Evolutionary conservation across 495 filamentous ascomycete species (phyloP), one percentile per base, ranked within the genome.

Genomic region (Aspergillus panamensis): DNA sequence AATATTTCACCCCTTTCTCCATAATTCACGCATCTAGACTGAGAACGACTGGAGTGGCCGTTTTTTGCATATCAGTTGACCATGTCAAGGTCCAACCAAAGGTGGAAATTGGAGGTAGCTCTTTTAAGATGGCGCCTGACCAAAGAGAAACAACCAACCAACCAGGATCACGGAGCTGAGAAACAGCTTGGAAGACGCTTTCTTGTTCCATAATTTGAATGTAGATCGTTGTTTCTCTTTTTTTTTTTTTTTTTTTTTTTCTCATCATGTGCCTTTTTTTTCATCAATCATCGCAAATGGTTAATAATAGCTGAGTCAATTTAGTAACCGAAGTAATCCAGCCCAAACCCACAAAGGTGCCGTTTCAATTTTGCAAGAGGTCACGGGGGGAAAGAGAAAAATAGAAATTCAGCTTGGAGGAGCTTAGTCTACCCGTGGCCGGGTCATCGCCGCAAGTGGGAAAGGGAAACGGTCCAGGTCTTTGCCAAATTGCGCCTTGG

Each of bases 181-280:
- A 48, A 25, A 25, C 25, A 25, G 7, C 16, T 45, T n/a, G 16
- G 42, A 21, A 45, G 19, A 19, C 17, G 9, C 19, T 2, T 45
- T 20, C 42, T 1, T 19, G n/a, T 5, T 45, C 16, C 37, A 48
- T 21, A 48, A 14, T 17, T 21, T 25, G 19, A 40, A 25, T 25
- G 25, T 25, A 25, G 25, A 25, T 39, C 16, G 25, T 56, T 8
- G 32, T 39, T 45, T 25, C 8, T 44, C 5, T 44, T 44, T n/a
- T 44, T 44, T 16, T 44, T n/a, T 0, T 16, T 44, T 44, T 44
- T 35, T 49, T 21, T 31, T 19, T 33, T 48, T 42, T 50, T 50
- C 13, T n/a, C 25, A 16, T 52, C 55, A 57, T 57, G 55, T 57
- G 55, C 47, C 39, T 51, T 40, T 32, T 42, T n/a, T n/a, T n/a